Evolutionary conservation across 805 yeast genomes (phyloP).

Genomic region (Komagataella kurtzmanii): DNA sequence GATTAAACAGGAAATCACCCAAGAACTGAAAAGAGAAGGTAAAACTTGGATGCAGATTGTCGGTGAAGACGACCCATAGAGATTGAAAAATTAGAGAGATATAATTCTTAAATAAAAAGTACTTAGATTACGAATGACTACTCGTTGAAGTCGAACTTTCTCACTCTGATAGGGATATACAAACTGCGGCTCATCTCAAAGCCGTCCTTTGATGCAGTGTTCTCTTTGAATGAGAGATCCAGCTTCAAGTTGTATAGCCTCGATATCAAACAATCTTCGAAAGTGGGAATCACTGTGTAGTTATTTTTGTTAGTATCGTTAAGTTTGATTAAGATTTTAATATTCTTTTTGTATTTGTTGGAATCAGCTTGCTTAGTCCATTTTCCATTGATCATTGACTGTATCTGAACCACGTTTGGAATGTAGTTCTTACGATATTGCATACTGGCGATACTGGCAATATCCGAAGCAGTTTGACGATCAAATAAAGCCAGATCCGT

Average conservation of each 20-base stretch:
- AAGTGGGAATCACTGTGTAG: conserved; percentile 42
- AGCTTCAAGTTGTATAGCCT: conserved; percentile 31
- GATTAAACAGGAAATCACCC: conserved; percentile 44
- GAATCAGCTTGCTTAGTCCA: background rate
- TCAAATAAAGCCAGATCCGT: background rate
- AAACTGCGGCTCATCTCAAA: background rate
- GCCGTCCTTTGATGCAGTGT: background rate
- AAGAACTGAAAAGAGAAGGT: conserved; percentile 55
- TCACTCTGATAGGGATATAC: conserved; percentile 5
- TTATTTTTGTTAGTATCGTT: background rate
- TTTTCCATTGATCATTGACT: background rate
- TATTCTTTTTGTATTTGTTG: background rate
- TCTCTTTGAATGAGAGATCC: conserved; percentile 3
- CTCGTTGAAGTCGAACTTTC: conserved; percentile 5
- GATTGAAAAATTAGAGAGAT: background rate
- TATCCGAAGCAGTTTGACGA: background rate
- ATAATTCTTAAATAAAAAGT: too few species aligned
- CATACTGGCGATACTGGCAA: background rate
- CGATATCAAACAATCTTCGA: conserved; percentile 50
- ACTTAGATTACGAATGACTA: background rate
- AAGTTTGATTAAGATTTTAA: background rate
- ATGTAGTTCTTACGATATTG: background rate
- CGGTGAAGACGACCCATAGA: conserved; percentile 39
- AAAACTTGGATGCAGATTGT: conserved; percentile 76
- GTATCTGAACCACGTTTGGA: background rate